These are phyloP conservation scores for Rhipidocladum racemiflorum DNA, from an alignment of 176 grass and related monocot species.

Conservation along the genomic window DNA sequence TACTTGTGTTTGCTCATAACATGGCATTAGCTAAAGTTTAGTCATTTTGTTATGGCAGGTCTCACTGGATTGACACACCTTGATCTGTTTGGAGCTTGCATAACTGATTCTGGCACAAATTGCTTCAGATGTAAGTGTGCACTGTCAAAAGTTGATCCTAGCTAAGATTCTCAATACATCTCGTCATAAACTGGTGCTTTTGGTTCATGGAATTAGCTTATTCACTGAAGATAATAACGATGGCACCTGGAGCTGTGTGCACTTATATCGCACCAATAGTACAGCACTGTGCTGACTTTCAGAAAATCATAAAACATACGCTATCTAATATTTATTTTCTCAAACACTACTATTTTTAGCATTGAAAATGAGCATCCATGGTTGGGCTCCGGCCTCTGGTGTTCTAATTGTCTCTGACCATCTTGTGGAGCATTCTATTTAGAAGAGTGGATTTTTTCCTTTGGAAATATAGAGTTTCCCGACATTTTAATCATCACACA, in stretches of 20 bases:
- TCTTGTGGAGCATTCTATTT: not conserved
- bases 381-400: not conserved
- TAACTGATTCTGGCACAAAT: conserved; percentile 79
- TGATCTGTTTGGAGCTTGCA: conserved; percentile 88
- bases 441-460: not conserved
- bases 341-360: not conserved
- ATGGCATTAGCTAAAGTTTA: not conserved
- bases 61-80: conserved; percentile 90
- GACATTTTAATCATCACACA: not conserved
- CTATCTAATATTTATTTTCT: not conserved
- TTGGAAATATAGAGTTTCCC: not conserved
- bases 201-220: not conserved
- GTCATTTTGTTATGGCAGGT: conserved; percentile 45
- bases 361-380: not conserved
- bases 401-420: not conserved
- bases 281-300: not conserved
- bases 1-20: not conserved
- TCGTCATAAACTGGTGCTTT: not conserved
- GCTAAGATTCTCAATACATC: not conserved
- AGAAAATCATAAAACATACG: not conserved
- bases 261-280: not conserved
- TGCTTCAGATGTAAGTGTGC: conserved; percentile 70
- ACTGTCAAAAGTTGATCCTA: not conserved
- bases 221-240: not conserved
- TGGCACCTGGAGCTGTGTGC: not conserved